phyloP scores from a whole-genome alignment of 78 protist species.

The Goniomonas avonlea region DNA sequence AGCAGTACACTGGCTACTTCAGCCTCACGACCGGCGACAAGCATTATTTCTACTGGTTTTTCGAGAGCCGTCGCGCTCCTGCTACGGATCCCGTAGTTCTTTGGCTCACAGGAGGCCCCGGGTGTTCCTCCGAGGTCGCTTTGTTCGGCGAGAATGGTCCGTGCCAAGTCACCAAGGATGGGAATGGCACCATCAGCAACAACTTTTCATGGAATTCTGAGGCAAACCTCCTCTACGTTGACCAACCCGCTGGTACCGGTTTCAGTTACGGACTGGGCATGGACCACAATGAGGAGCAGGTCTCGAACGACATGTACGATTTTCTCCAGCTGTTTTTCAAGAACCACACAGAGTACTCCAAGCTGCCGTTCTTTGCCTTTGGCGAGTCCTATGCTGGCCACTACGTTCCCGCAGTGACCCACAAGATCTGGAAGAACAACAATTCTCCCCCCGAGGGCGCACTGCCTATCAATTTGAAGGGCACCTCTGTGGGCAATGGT shows the following conservation, averaged over 20 bases:
- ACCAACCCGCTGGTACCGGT: slow-evolving; percentile 58
- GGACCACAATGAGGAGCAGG: slow-evolving; percentile 37
- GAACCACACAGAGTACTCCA: neutral
- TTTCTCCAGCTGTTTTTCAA: slow-evolving; percentile 43
- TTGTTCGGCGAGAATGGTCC: slow-evolving; percentile 71
- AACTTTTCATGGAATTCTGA: slow-evolving; percentile 14
- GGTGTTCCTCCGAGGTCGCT: slow-evolving; percentile 49
- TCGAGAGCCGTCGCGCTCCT: slow-evolving; percentile 46
- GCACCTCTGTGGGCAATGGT: slow-evolving; percentile 49
- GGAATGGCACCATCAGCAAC: neutral
- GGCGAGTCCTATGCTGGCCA: slow-evolving; percentile 71
- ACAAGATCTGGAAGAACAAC: slow-evolving; percentile 6
- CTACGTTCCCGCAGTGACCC: slow-evolving; percentile 54
- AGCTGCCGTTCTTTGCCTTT: slow-evolving; percentile 29
- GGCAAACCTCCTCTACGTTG: slow-evolving; percentile 26
- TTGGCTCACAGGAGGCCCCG: slow-evolving; percentile 80
- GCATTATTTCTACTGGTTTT: slow-evolving; percentile 57
- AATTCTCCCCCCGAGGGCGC: neutral
- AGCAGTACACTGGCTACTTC: slow-evolving; percentile 17
- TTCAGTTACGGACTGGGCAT: slow-evolving; percentile 32
- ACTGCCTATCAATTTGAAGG: neutral
- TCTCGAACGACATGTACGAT: slow-evolving; percentile 45
- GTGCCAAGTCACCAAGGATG: slow-evolving; percentile 28
- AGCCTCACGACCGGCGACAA: slow-evolving; percentile 4
- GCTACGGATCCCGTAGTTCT: slow-evolving; percentile 55